Evolutionary conservation across 1,139 yeast species (phyloP), one percentile per base, ranked within the genome.

Genomic region (Zygoascus sp.): DNA sequence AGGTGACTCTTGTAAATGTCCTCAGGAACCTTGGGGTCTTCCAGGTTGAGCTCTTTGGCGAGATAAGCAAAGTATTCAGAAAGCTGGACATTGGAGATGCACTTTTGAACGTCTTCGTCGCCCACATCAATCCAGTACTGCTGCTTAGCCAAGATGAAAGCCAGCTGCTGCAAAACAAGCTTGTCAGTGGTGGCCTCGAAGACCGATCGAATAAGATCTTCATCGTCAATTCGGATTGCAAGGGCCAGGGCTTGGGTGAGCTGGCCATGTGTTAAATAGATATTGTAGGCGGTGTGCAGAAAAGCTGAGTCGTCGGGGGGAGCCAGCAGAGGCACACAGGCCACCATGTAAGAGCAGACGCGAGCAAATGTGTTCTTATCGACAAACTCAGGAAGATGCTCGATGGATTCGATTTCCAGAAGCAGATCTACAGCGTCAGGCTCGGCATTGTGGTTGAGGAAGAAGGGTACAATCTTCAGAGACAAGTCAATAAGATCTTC

Each of bases 341-440:
- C 86, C 36, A 88, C 90, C 83, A 92, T 83, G 66, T 92, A 92
- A 55, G 87, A 79, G 64, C 98, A 90, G 22, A 90, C 97, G 65
- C 98, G 80, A 44, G 81, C 81, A 64, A 75, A 90, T 5, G 95
- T 87, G 62, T 81, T 76, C 54, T 82, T 83, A 65, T 92, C 98
- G 49, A 90, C 95, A 66, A 77, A 87, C 55, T 81, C 79, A 7
- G 94, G 83, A 54, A 94, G 73, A 62, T 81, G 79, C 60, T 87
- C 96, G 58, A 92, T 84, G 48, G 81, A 75, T 68, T 92, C 98
- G 50, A 92, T 79, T 67, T 92, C 98, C 51, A 89, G 73, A 56
- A 94, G 74, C 58, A 92, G 73, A 69, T 92, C 99, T 25, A 92
- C 96, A 1, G 98, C 98, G 65, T 92, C 99, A 8, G 97, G 96